Evolutionary conservation across 495 filamentous ascomycete species (phyloP), one percentile per base, ranked within the genome.

Genomic region (Hypoxylon fuscum): DNA sequence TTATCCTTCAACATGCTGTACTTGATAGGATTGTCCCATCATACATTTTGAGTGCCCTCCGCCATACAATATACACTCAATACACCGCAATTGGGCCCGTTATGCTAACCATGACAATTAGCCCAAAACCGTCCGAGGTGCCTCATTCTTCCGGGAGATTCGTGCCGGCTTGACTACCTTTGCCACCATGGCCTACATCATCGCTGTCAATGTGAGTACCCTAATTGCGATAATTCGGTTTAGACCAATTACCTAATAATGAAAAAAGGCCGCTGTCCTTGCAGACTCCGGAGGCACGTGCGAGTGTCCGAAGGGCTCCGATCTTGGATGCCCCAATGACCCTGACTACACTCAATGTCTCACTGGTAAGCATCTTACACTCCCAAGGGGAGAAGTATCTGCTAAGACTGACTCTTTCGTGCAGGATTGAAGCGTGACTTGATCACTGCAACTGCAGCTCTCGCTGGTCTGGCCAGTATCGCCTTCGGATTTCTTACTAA

Each of bases 131-230:
- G 72, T 81, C n/a, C 63, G 60, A 14, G 77, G 84, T 15, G 80
- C 87, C 17, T 83, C 76, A 63, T 91, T 94, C 75, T 85, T 88
- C 57, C 89, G 87, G 11, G 90, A 94, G 70, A 74, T 94, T 46
- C 87, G 89, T 18, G 90, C 90, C n/a, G 90, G 90, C 10, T 72
- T 94, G 27, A 90, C 90, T 29, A 94, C 90, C 22, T 93, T 93
- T 72, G 89, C 91, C 64, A 90, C 90, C 14, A 93, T 94, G 90
- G 87, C 90, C 37, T 94, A 91, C 73, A 89, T 90, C 56, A 88
- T 90, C 38, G 80, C 87, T 64, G 76, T 83, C 60, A 82, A 85
- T 60, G 81, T 80, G 47, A 66, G 72, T 49, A 18, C 21, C 18
- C 27, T 49, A 44, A 27, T 56, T 3, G 42, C n/a, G 27, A 29